phyloP scores from a whole-genome alignment of 1,284 basidiomycete species.

The Schizophyllum commune region DNA sequence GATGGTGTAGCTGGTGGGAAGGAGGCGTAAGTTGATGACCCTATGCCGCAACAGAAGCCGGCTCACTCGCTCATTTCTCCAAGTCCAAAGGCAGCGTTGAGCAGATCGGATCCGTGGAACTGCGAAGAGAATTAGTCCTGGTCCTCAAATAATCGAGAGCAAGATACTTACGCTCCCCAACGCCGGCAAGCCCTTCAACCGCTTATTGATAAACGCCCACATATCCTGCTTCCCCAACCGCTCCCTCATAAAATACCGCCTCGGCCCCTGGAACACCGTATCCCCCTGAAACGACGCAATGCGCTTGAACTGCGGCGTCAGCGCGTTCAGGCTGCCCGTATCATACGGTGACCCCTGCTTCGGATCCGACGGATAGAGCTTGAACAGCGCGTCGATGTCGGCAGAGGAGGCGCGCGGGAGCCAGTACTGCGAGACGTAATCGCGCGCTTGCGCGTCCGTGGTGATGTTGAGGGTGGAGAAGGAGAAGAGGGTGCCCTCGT shows the following conservation, averaged over 20 bases:
- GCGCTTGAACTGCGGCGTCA: slow-evolving; percentile 13
- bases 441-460: slow-evolving; percentile 8
- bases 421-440: slow-evolving; percentile 6
- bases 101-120: slow-evolving; percentile 12
- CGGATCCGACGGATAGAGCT: slow-evolving; percentile 6
- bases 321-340: slow-evolving; percentile 8
- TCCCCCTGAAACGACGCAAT: slow-evolving; percentile 12
- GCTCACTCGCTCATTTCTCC: not conserved
- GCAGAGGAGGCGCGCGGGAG: slow-evolving; percentile 5
- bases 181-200: slow-evolving; percentile 14
- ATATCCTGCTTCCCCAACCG: slow-evolving; percentile 12
- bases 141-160: not conserved
- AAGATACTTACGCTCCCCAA: slow-evolving; percentile 12
- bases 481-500: slow-evolving; percentile 33
- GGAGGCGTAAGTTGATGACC: slow-evolving; percentile 9
- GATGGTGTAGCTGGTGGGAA: slow-evolving; percentile 17
- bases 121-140: not conserved
- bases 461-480: slow-evolving; percentile 17
- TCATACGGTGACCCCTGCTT: slow-evolving; percentile 11
- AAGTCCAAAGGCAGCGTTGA: not conserved
- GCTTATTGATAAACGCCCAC: slow-evolving; percentile 16
- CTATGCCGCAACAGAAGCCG: not conserved
- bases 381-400: not conserved
- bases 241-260: slow-evolving; percentile 11
- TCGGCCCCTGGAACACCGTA: slow-evolving; percentile 11